Base-by-base conservation (phyloP, 139 green algal genomes). In the Coelastrella sp. region DNA sequence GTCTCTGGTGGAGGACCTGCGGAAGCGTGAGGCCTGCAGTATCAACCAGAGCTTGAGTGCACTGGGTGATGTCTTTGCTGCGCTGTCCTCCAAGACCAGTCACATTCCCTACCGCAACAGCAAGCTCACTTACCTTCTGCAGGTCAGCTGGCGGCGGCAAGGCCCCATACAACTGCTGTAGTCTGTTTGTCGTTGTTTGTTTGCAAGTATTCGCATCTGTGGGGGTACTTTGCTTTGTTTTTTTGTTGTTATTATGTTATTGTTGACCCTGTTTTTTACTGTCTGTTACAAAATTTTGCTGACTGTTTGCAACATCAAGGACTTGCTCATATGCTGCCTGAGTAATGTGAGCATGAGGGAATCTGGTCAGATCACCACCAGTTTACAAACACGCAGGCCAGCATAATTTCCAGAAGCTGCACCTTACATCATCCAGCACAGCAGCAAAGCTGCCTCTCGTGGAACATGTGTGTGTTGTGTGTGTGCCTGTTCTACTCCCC, bases 51-150 rank as follows among this genome's bases (percentile, higher is more conserved):
- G 91, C 24, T 95, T 99, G 20, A 95, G 88, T 63, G 91, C 93
- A 8, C 93, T 99, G 59, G 97, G 97, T 0, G 97, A 99, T 83
- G 97, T 99, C 7, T 99, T 99, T 90, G 91, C 94, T 0, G 90
- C 95, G 10, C 94, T 99, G 9, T 89, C 94, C 0, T 75, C 93
- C 86, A 98, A 97, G 91, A 92, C 20, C 57, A 76, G 90, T 10
- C 97, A 99, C 89, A 83, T 98, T 35, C 97, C 97, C 6, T 98
- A 99, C 94, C 95, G 97, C 86, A 99, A 99, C 95, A 97, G 93
- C 90, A 99, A 99, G 96, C 96, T 99, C 24, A 99, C 98, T 0
- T 97, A 99, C 91, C 94, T 99, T 63, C 94, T 99, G 75, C 96
- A 99, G 95, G 97, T 97, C 76, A 7, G 91, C 78, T 65, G 20